phyloP scores from a whole-genome alignment of 345 rosid genomes.

The Tarenaya hassleriana region DNA sequence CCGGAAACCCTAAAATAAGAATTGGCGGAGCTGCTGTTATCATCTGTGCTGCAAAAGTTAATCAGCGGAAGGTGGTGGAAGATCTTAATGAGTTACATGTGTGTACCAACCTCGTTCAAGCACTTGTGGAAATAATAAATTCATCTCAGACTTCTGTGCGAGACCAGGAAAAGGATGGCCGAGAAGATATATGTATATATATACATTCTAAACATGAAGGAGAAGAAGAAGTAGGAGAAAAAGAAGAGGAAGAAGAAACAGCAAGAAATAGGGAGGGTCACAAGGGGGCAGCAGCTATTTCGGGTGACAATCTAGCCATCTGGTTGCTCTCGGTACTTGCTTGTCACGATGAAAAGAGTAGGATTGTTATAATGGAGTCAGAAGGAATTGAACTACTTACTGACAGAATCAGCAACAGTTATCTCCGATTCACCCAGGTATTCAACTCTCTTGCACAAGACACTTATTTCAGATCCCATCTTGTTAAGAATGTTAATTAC shows the following conservation, averaged over 20 bases:
- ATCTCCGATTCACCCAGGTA: conserved; percentile 47
- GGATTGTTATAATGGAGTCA: conserved; percentile 56
- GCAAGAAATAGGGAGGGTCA: conserved; percentile 56
- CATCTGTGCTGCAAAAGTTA: conserved; percentile 62
- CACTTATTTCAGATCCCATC: background rate
- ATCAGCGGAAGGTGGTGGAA: conserved; percentile 48
- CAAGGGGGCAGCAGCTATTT: conserved; percentile 50
- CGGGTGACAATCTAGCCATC: conserved; percentile 55
- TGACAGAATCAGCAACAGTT: conserved; percentile 47
- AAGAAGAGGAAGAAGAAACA: conserved; percentile 33
- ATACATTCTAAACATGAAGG: background rate
- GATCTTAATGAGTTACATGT: conserved; percentile 56
- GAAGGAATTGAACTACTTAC: conserved; percentile 69
- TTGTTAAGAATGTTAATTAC: too few relatives aligned
- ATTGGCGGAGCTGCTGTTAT: conserved; percentile 65
- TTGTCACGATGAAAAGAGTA: conserved; percentile 43
- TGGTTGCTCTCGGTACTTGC: conserved; percentile 68
- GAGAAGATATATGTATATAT: background rate
- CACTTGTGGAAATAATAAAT: conserved; percentile 70
- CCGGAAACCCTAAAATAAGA: conserved; percentile 65
- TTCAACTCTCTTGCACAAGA: conserved; percentile 29
- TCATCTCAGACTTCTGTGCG: conserved; percentile 54
- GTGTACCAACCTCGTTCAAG: conserved; percentile 42
- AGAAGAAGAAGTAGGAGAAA: background rate
- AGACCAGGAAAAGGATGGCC: conserved; percentile 21